Evolutionary conservation across 2,329 filamentous ascomycete species (phyloP).

Genomic region (Cercospora sojina): DNA sequence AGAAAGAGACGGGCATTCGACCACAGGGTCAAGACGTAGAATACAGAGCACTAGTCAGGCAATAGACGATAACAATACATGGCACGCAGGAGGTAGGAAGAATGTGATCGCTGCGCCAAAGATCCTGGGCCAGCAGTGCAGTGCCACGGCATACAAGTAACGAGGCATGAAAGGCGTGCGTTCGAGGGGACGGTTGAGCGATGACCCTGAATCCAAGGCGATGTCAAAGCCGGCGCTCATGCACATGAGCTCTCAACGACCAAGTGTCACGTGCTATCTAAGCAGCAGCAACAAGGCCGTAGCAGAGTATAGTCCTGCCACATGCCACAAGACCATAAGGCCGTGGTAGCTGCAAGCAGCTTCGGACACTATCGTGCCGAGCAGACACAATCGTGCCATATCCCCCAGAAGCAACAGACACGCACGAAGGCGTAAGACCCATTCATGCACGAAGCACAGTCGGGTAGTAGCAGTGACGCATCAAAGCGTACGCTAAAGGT

Average conservation of each 20-base stretch:
- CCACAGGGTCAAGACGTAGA: not conserved
- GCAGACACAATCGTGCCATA: slow-evolving; percentile 1
- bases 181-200: not conserved
- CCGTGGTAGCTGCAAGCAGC: not conserved
- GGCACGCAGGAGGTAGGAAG: not conserved
- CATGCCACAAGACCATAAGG: not conserved
- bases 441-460: slow-evolving; percentile 3
- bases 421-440: slow-evolving; percentile 11
- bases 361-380: not conserved
- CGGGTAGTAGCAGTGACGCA: slow-evolving; percentile 13
- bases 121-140: not conserved
- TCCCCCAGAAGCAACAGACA: slow-evolving; percentile 8
- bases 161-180: not conserved
- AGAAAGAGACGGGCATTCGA: not conserved
- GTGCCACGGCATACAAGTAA: not conserved
- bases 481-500: slow-evolving; percentile 7
- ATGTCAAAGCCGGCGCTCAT: not conserved
- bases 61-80: not conserved
- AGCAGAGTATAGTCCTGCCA: not conserved
- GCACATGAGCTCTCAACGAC: not conserved
- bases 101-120: not conserved
- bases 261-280: not conserved
- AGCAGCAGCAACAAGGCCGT: not conserved
- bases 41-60: not conserved
- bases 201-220: not conserved